Base-by-base conservation (phyloP, 805 yeast genomes). In the Saccharomycopsis fermentans region DNA sequence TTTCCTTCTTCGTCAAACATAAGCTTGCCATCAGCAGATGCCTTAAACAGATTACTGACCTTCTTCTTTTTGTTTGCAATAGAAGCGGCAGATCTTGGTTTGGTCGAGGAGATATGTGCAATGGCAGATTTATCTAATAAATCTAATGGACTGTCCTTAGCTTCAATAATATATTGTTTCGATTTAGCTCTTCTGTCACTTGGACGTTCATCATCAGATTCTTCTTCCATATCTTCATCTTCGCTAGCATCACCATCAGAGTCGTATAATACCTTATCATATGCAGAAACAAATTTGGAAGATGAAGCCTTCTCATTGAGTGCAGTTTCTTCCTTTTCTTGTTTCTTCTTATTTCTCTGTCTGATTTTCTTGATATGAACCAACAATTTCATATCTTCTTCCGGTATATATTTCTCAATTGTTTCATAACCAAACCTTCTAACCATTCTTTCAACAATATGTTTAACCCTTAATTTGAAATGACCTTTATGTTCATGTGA, bases 401-500 rank as follows among this genome's bases (percentile, higher is more conserved):
- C 96, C 11, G 99, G 99, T 73, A 94, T 90, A 55, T 82, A 81
- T 57, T 74, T 74, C 68, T 87, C 96, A 56, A 94, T 80, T n/a
- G 76, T 79, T 36, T 91, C 97, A 62, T 81, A 79, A n/a, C 98
- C 97, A 68, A 89, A 90, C 68, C 90, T 84, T 69, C 99, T 82
- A 57, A 92, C 81, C 67, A 94, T 75, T 66, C 98, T 81, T 77
- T 94, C 99, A 62, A 94, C 76, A 57, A 94, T 86, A 68, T 94
- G 97, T 74, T 90, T 89, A 39, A 94, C 92, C 71, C 89, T 92
- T 14, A 91, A 81, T 70, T 89, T 90, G 79, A 94, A 94, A 69
- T 90, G 96, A 54, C 96, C 95, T 67, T 90, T 89, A 72, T 92
- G 97, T 69, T 91, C 97, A 70, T 90, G 94, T 48, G 97, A 89